Evolutionary conservation across 2,329 filamentous ascomycete genomes (phyloP), one percentile per base, ranked within the genome.

Genomic region (Acarospora socialis): DNA sequence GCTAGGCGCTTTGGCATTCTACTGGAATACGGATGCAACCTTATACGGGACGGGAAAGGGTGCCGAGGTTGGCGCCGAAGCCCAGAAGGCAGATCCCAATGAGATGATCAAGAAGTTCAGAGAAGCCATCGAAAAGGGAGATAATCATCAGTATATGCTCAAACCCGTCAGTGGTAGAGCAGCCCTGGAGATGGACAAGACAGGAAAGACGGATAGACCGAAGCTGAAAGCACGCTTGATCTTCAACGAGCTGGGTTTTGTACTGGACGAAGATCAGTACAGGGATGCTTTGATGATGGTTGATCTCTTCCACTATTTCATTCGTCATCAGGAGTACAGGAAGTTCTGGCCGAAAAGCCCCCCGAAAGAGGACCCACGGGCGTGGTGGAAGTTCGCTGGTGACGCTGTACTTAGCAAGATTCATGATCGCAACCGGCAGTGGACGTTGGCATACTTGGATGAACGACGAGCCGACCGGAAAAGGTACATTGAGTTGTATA

Each of bases 211-310:
- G 17, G 75, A 81, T 35, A 66, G 71, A 10, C 81, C 90, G 3
- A 90, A 87, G 48, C 77, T 90, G 61, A 95, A 94, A 56, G 82
- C 86, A 17, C 81, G 80, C 22, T 60, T 98, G 12, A 61, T 95
- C 2, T 99, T 99, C 46, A 87, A 99, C 49, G 92, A 99, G 50
- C 86, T 99, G 36, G 90, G 92, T 30, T 77, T 99, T 41, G 81
- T 95, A n/a, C 68, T 99, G 19, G 92, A 99, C 45, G 87, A 98
- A 43, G 74, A 94, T 43, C 90, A 99, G 53, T 99, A 99, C 51
- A 80, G 92, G 18, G 90, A 99, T 57, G 83, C 79, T 4, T 61
- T 99, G 36, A 98, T 98, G 90, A 81, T 99, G 63, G 81, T 95
- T 2, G 90, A 99, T 51, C 65, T 95, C 3, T 98, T 99, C 62